These are phyloP conservation scores for Pisolithus microcarpus DNA, from an alignment of 768 basidiomycete species.

Conservation along the genomic window DNA sequence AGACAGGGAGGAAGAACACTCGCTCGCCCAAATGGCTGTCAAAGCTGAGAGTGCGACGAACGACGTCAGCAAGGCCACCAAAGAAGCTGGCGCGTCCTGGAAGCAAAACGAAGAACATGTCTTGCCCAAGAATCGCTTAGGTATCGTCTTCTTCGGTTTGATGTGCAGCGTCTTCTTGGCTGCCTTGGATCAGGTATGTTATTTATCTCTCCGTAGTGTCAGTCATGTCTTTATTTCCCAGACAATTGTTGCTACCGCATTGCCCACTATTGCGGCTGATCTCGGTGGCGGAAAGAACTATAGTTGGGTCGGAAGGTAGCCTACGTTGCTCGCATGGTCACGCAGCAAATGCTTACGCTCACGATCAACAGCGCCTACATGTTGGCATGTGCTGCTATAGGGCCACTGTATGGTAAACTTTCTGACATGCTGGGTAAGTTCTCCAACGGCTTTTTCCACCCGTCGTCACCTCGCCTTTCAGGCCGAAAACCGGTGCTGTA, in stretches of 20 bases:
- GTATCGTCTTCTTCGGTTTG: slow-evolving; percentile 37
- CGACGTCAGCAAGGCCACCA: no score
- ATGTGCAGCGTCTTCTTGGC: slow-evolving; percentile 35
- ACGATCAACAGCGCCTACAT: slow-evolving; percentile 54
- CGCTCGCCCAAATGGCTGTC: no score
- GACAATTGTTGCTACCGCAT: slow-evolving; percentile 66
- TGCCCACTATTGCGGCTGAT: slow-evolving; percentile 62
- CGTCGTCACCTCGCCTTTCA: slow-evolving; percentile 25
- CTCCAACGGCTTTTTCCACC: not conserved
- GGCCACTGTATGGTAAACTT: slow-evolving; percentile 73
- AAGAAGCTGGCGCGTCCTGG: slow-evolving; percentile 27
- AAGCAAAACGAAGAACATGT: slow-evolving; percentile 34
- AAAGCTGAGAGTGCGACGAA: no score
- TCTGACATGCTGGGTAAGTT: slow-evolving; percentile 45
- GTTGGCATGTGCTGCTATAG: slow-evolving; percentile 56
- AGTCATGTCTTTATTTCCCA: slow-evolving; percentile 14
- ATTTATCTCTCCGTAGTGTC: not conserved
- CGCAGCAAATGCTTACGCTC: not conserved
- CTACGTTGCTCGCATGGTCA: not conserved
- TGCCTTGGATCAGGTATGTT: slow-evolving; percentile 52
- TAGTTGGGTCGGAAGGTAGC: slow-evolving; percentile 69
- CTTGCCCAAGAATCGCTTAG: slow-evolving; percentile 36
- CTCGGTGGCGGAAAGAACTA: slow-evolving; percentile 59
- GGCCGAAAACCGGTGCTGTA: slow-evolving; percentile 70
- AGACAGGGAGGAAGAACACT: no score